Conservation (phyloP, 2,329 filamentous ascomycete genomes). For the Clonostachys solani region DNA sequence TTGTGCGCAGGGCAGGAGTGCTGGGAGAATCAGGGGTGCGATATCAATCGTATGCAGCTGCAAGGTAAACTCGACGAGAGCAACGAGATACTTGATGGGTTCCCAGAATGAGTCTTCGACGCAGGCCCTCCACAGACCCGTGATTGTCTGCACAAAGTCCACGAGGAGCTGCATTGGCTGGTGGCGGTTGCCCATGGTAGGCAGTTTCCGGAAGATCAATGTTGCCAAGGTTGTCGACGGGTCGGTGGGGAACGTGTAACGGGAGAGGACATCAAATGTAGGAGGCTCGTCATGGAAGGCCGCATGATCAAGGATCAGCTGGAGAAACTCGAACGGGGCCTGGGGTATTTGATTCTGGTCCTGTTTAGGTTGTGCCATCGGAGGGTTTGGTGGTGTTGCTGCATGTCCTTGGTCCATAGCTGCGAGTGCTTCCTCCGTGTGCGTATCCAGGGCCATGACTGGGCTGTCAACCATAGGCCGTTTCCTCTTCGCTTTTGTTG, state of each 20-base stretch:
- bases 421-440: slow-evolving; percentile 30
- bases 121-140: slow-evolving; percentile 66
- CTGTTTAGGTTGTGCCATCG: background rate
- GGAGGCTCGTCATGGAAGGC: slow-evolving; percentile 49
- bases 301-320: slow-evolving; percentile 60
- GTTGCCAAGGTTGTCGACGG: slow-evolving; percentile 59
- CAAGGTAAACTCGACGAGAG: slow-evolving; percentile 60
- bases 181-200: slow-evolving; percentile 44
- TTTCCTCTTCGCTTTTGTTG: slow-evolving; percentile 69
- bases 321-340: slow-evolving; percentile 43
- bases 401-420: slow-evolving; percentile 20
- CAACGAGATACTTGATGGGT: slow-evolving; percentile 62
- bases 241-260: slow-evolving; percentile 62
- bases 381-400: slow-evolving; percentile 2
- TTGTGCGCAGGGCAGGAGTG: slow-evolving; percentile 50
- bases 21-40: slow-evolving; percentile 53
- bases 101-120: slow-evolving; percentile 57
- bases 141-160: slow-evolving; percentile 59
- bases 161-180: slow-evolving; percentile 53
- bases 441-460: slow-evolving; percentile 52
- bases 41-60: slow-evolving; percentile 55
- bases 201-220: slow-evolving; percentile 63
- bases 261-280: slow-evolving; percentile 64
- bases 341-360: background rate
- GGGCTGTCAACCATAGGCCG: slow-evolving; percentile 63